Evolutionary conservation across 2,329 filamentous ascomycete species (phyloP), one percentile per base, ranked within the genome.

Genomic region (Ceratocystis eucalypticola): DNA sequence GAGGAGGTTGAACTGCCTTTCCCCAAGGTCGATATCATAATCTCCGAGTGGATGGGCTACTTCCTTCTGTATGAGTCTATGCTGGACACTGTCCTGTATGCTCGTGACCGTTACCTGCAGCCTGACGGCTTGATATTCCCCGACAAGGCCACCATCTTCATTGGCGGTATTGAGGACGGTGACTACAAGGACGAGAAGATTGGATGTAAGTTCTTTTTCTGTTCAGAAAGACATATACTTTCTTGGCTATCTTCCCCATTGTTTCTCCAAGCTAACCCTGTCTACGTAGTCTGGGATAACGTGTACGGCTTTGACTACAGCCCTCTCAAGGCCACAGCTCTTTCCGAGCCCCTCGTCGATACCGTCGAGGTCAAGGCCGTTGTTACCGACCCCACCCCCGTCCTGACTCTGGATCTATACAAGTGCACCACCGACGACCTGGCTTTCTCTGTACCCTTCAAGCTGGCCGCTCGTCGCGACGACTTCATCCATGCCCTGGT

Each of bases 131-230:
- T 96, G 72, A 97, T 99, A 78, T 97, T 97, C 84, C 94, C 94
- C 22, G 94, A 99, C 80, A 97, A 96, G 84, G 94, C 94, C 64
- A 96, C 91, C 72, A 96, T 99, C 76, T 96, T 91, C 78, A 86
- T 96, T 76, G 94, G 91, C 68, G 94, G 89, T 74, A 99, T 99
- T 69, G 94, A 99, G 80, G 94, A 99, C 74, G 94, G 94, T 70
- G 94, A 99, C 69, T 99, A 99, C 84, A 97, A 97, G 83, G 93
- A 97, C 70, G 94, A 99, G 81, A 99, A 99, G 84, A 99, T 99
- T 74, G 93, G 92, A 77, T 99, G 93, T 97, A 77, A 80, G 91
- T 78, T 55, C 12, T n/a, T 2, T n/a, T 22, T n/a, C 17, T 37
- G 8, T 5, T 57, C 46, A 10, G 17, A 28, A 17, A 2, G 8